Evolutionary conservation across 1,139 yeast genomes (phyloP), one percentile per base, ranked within the genome.

Genomic region (Candida sp.): DNA sequence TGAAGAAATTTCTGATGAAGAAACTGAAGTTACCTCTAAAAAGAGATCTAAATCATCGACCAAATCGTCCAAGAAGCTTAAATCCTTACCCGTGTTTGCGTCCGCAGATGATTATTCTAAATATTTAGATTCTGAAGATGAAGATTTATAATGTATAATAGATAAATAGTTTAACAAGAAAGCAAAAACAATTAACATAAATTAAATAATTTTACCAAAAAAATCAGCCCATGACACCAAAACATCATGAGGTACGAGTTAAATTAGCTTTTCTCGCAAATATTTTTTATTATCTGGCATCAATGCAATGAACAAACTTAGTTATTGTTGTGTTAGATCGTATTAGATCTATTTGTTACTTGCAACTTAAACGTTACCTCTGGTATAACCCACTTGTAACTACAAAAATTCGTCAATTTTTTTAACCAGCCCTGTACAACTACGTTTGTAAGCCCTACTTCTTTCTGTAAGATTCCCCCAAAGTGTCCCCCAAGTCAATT

Each of bases 31-130:
- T 35, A 33, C 44, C 36, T 38, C 45, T 39, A 59, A 61, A 49
- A 57, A 58, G 45, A 62, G 63, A 48, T 45, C 52, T 12, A 60
- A 61, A 50, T 60, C 60, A 46, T 65, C 67, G 49, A 43, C 55
- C 11, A 43, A 45, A 27, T 76, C 72, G 53, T 61, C 73, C 34
- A 84, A 82, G 72, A 81, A 74, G 60, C 68, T 85, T 56, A 82
- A 77, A 59, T 81, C 77, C 45, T 69, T 91, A 51, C 97, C 98
- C 21, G 77, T 83, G 21, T 91, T 89, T 70, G 98, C 97, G 2
- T 84, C 95, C 39, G 95, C 83, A 7, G 97, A 87, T 38, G 97
- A 89, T 52, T 91, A 90, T 61, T 85, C 96, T 21, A 73, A 85
- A 58, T 85, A 84, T 56, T 68, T 88, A 61, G 75, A 77, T 40